These are phyloP conservation scores for Epichloe scottii DNA, from an alignment of 2,329 filamentous ascomycete genomes.

Conservation along the genomic window DNA sequence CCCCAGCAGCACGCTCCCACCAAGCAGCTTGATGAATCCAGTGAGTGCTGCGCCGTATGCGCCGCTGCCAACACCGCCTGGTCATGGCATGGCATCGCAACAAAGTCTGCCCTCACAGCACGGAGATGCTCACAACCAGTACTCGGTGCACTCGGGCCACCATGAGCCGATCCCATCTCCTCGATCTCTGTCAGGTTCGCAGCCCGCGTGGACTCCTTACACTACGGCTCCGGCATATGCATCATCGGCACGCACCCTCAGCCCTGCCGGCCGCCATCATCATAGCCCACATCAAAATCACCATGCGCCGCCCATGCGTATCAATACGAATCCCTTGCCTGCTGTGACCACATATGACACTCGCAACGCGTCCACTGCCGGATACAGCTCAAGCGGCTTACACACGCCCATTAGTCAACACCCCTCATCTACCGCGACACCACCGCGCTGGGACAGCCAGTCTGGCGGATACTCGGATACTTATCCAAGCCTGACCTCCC, in stretches of 20 bases:
- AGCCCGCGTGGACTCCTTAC: conserved; percentile 37
- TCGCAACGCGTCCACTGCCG: conserved; percentile 17
- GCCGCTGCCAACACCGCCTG: conserved; percentile 34
- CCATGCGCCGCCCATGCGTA: conserved; percentile 20
- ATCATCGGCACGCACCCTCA: conserved; percentile 29
- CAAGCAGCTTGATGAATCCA: conserved; percentile 29
- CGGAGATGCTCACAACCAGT: conserved; percentile 22
- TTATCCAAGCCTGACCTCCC: conserved; percentile 26
- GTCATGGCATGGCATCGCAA: conserved; percentile 19
- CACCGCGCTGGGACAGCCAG: conserved; percentile 28
- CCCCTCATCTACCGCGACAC: conserved; percentile 23
- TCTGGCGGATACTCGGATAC: conserved; percentile 25
- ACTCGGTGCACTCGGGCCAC: conserved; percentile 30
- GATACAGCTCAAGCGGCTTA: conserved; percentile 28
- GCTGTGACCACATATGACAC: conserved; percentile 28
- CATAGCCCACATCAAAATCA: conserved; percentile 21
- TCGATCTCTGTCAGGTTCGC: conserved; percentile 35
- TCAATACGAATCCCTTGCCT: conserved; percentile 26
- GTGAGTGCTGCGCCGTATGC: conserved; percentile 27
- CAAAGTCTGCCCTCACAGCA: conserved; percentile 17
- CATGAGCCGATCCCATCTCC: conserved; percentile 40
- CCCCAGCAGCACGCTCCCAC: conserved; percentile 26
- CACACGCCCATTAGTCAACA: conserved; percentile 28
- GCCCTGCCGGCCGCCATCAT: conserved; percentile 21
- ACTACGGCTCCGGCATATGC: conserved; percentile 22